Evolutionary conservation across 2,329 filamentous ascomycete genomes (phyloP), one percentile per base, ranked within the genome.

Genomic region (Hymenoscyphus albidus): DNA sequence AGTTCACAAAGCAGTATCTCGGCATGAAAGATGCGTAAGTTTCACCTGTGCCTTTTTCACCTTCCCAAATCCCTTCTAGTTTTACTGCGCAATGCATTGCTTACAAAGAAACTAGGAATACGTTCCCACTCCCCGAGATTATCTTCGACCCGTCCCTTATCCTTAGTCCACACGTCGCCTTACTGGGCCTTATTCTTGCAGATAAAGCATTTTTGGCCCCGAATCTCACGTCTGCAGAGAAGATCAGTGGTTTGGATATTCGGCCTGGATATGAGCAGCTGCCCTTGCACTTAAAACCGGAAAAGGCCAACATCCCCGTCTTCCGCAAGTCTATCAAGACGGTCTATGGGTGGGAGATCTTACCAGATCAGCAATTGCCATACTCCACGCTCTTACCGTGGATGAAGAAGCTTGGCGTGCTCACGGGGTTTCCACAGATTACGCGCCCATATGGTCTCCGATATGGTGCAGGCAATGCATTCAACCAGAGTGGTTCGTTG

Each of bases 121-220:
- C 62, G 6, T 78, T 78, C 58, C 66, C 65, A 1, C 66, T 79
- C 38, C 74, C 73, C 5, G 70, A 78, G 66, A 56, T 75, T 54
- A 73, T 80, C 54, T 78, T 74, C 70, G 66, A 77, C 65, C 71
- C 64, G 1, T 77, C 70, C 9, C 69, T 80, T 14, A 68, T 77
- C 12, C 72, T 79, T 22, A 79, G 74, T 66, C 72, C 69, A 5
- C 68, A 79, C 66, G 61, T 76, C 16, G 16, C 73, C 59, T 70
- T 78, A 40, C 64, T 77, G 9, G 70, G 73, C 32, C 72, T 75
- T 54, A 65, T 74, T 42, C 74, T 75, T 66, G 62, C 67, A 18
- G 62, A 75, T 61, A 59, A 65, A 58, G 70, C 69, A 0, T 75
- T 75, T 60, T 18, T 62, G 7, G 71, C 71, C 13, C 14, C 60